Evolutionary conservation across 495 filamentous ascomycete genomes (phyloP), one percentile per base, ranked within the genome.

Genomic region (Penicillium taxi): DNA sequence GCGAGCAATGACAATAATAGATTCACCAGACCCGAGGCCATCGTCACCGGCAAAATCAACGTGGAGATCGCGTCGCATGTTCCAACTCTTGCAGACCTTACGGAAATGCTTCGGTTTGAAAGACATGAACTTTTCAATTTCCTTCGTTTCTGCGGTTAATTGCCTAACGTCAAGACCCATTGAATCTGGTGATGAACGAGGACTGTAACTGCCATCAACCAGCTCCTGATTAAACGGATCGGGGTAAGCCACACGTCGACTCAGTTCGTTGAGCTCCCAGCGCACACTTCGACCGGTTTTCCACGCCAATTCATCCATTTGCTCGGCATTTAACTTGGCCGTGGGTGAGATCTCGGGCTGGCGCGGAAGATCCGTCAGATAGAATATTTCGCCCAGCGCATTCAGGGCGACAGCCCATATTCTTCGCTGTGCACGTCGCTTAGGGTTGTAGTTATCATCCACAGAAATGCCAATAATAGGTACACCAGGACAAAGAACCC

Each of bases 21-120:
- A 70, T 56, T 95, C 88, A 16, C 86, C 86, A 24, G 75, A 77
- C 9, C 77, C 77, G 29, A 67, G 61, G 11, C 78, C 73, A 58
- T 93, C 86, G 43, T 82, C 83, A 29, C 78, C 78, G 16, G 82
- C 82, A 61, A 94, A 98, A 55, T 98, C 91, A 6, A 94, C 84
- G 52, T 87, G 80, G 13, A 96, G 58, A 32, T 70, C 81, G 35
- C 88, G 77, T 35, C 79, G 76, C 89, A 96, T 96, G 47, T 95
- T 82, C 91, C 93, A 96, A 3, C 82, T 81, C 35, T 81, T 66
- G 58, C 84, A 96, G 6, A 77, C 63, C 47, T 81, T 84, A 16
- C 74, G 79, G 60, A 89, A 96, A 44, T 87, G 75, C 24, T 75
- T 73, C 11, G 88, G 90, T 48, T 73, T 86, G 52, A 81, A 78